Conservation (phyloP, 352 stramenopile genomes). For the Globisporangium spiculum region DNA sequence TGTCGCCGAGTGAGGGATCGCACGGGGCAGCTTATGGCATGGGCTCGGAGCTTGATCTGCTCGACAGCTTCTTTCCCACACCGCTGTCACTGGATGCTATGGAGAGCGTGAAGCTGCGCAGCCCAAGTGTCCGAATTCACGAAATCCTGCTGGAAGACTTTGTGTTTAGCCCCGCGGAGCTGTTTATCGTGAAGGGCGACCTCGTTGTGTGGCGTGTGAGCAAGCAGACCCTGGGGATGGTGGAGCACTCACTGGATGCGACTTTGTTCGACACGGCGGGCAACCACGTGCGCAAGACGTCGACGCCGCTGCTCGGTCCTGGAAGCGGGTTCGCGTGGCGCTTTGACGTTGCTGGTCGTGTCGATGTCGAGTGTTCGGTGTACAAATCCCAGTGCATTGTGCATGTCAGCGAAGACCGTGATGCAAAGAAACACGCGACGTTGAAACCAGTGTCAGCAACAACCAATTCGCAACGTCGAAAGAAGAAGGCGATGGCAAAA, state of each 20-base stretch:
- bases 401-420: constrained; percentile 15
- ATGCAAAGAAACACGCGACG: constrained; percentile 16
- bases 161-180: constrained; percentile 25
- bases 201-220: constrained; percentile 41
- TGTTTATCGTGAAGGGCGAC: constrained; percentile 29
- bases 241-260: constrained; percentile 38
- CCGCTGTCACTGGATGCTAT: constrained; percentile 26
- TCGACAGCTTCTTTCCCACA: constrained; percentile 23
- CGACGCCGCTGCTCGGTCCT: constrained; percentile 24
- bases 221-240: constrained; percentile 28
- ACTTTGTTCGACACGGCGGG: constrained; percentile 17
- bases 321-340: constrained; percentile 34
- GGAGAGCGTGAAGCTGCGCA: background rate
- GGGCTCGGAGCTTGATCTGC: background rate
- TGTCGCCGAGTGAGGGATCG: constrained; percentile 11
- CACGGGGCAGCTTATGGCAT: background rate
- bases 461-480: constrained; percentile 7
- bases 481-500: constrained; percentile 25
- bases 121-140: constrained; percentile 21
- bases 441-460: background rate
- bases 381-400: constrained; percentile 35
- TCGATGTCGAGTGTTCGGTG: constrained; percentile 32
- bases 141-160: constrained; percentile 41
- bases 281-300: constrained; percentile 10
- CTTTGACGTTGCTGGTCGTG: constrained; percentile 23